Base-by-base conservation (phyloP, 2,329 filamentous ascomycete genomes). In the Knufia fluminis region DNA sequence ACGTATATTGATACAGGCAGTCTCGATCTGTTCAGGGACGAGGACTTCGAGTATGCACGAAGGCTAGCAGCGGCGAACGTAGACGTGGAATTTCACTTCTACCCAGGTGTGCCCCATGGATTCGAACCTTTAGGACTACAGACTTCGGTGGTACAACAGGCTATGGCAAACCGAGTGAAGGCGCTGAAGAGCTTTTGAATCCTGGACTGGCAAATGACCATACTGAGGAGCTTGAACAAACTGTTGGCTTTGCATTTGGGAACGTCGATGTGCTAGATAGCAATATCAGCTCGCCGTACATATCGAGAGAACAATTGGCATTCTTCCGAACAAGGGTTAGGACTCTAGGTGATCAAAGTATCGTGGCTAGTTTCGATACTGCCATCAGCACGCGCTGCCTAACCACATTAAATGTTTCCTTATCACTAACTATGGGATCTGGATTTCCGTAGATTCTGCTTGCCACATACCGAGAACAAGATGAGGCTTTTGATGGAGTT, bases 1-100 rank as follows among this genome's bases (percentile, higher is more conserved):
- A 61, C 67, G 0, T 75, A 71, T 51, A 67, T 76, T 26, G 67
- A 70, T 43, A 64, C 69, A 4, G 71, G 71, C 0, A 61, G 65
- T 4, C 57, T 70, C 32, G 71, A 75, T 56, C 59, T 70, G 24
- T 73, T 74, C 52, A 61, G 68, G 2, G 66, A 71, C 17, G 33
- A 74, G 51, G 61, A 60, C 41, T 49, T 73, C 16, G 60, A 61
- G 19, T 73, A 67, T 57, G 71, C 68, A 12, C 58, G 55, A 20
- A 64, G 60, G 45, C 55, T 74, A 28, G 68, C 66, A 51, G 62
- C 60, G n/a, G 65, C 63, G 10, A 69, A 70, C 19, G 68, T 71
- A n/a, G 60, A 63, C 26, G 60, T 62, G 4, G 69, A 75, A 54
- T 53, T 72, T 36, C 70, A 73, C 56, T 60, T 75, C 3, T 70